Conservation (phyloP, 257 asterid species). For the Plectranthus barbatus region DNA sequence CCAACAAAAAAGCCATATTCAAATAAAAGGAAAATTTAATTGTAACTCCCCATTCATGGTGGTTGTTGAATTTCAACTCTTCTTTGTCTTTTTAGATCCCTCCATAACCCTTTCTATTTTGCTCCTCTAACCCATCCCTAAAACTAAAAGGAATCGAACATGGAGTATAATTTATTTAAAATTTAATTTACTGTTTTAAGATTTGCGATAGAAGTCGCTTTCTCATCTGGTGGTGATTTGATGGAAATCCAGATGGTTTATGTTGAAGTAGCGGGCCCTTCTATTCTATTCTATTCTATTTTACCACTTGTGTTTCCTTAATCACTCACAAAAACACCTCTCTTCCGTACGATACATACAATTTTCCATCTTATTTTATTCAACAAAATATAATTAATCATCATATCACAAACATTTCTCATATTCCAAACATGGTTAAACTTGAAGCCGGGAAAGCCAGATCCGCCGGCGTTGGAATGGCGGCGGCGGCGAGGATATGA, state of each 20-base stretch:
- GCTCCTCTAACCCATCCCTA: too few species aligned
- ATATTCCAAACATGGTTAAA: slow-evolving; percentile 19
- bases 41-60: slow-evolving; percentile 37
- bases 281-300: slow-evolving; percentile 53
- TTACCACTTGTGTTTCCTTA: too few species aligned
- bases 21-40: background rate
- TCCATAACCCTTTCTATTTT: background rate
- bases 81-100: slow-evolving; percentile 3
- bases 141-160: too few species aligned
- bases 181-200: too few species aligned
- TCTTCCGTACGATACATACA: slow-evolving; percentile 16
- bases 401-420: background rate
- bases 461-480: too few species aligned
- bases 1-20: background rate
- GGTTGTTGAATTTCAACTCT: slow-evolving; percentile 21
- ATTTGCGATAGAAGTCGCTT: slow-evolving; percentile 23
- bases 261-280: slow-evolving; percentile 56
- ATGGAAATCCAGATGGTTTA: slow-evolving; percentile 35
- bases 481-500: too few species aligned
- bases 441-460: slow-evolving; percentile 19
- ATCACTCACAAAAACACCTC: slow-evolving; percentile 27
- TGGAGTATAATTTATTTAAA: too few species aligned
- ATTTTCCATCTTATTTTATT: background rate
- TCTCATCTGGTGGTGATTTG: slow-evolving; percentile 13
- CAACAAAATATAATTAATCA: too few species aligned